These are phyloP conservation scores for Mycena chlorophos DNA, from an alignment of 768 basidiomycete genomes.

Conservation along the genomic window DNA sequence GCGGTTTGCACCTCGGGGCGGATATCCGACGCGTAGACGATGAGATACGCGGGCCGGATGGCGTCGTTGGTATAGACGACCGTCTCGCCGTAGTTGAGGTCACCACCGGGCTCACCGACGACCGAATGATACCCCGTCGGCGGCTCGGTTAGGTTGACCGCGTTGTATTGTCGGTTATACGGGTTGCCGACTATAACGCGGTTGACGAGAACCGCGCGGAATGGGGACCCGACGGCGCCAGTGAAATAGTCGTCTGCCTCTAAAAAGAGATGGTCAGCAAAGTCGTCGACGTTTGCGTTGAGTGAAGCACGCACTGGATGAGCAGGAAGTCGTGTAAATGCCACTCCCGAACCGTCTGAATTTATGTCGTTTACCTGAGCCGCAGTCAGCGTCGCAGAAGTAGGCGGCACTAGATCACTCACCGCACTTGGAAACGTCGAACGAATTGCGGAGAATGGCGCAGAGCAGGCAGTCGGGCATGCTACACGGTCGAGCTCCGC, in stretches of 20 bases:
- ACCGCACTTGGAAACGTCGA: conserved; percentile 62
- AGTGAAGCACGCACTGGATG: conserved; percentile 51
- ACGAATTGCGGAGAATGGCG: conserved; percentile 56
- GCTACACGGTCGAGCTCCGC: conserved; percentile 46
- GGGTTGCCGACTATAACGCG: conserved; percentile 67
- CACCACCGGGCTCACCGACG: conserved; percentile 60
- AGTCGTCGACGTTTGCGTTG: no score
- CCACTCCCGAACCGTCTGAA: conserved; percentile 67
- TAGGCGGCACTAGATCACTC: conserved; percentile 17
- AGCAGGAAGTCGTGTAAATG: conserved; percentile 66
- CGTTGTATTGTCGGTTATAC: conserved; percentile 50
- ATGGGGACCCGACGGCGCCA: conserved; percentile 42
- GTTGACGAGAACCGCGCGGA: conserved; percentile 55
- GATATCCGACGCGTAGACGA: conserved; percentile 53
- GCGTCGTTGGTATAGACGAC: conserved; percentile 69
- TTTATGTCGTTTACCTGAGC: conserved; percentile 53
- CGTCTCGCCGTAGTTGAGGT: conserved; percentile 70
- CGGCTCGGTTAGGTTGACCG: conserved; percentile 46
- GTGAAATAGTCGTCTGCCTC: conserved; percentile 67
- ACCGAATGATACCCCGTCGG: conserved; percentile 65
- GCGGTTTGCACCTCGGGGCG: conserved; percentile 23
- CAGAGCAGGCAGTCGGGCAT: conserved; percentile 56
- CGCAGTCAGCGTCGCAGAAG: background rate
- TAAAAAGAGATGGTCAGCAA: conserved; percentile 26
- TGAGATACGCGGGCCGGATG: conserved; percentile 62